phyloP scores from a whole-genome alignment of 805 yeast genomes.

The Crinitomyces ghanaensis region DNA sequence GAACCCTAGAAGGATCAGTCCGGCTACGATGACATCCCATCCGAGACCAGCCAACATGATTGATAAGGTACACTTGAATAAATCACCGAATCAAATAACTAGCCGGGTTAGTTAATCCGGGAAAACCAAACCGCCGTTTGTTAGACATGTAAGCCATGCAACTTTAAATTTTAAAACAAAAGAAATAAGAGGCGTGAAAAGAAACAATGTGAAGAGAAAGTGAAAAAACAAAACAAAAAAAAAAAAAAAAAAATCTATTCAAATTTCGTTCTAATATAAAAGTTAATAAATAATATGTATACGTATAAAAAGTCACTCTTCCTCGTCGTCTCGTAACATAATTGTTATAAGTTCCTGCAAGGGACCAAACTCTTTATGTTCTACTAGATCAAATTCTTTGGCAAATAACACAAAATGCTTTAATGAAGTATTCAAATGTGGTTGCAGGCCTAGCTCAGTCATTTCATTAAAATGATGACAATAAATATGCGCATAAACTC shows the following conservation, averaged over 20 bases:
- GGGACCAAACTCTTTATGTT: constrained; percentile 82
- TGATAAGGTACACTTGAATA: no score
- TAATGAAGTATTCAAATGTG: constrained; percentile 85
- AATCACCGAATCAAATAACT: no score
- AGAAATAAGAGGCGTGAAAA: neutral
- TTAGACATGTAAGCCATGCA: no score
- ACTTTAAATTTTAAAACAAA: no score
- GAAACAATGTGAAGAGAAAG: constrained; percentile 1
- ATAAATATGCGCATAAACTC: constrained; percentile 94
- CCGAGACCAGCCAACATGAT: constrained; percentile 4
- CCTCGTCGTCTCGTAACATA: constrained; percentile 37
- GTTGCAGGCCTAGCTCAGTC: constrained; percentile 81
- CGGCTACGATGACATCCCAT: constrained; percentile 7
- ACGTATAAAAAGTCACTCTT: constrained; percentile 3
- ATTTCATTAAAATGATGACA: constrained; percentile 97
- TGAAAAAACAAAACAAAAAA: constrained; percentile 8
- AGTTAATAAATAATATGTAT: neutral
- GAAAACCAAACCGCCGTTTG: no score
- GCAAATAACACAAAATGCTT: constrained; percentile 88
- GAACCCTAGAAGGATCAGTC: constrained; percentile 2
- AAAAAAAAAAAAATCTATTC: constrained; percentile 3
- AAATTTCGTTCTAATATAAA: constrained; percentile 8
- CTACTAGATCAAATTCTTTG: constrained; percentile 69
- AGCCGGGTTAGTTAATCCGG: no score
- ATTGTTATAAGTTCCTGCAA: constrained; percentile 68